Evolutionary conservation across 306 rosid genomes (phyloP), one percentile per base, ranked within the genome.

Genomic region (Dryas alaskensis): DNA sequence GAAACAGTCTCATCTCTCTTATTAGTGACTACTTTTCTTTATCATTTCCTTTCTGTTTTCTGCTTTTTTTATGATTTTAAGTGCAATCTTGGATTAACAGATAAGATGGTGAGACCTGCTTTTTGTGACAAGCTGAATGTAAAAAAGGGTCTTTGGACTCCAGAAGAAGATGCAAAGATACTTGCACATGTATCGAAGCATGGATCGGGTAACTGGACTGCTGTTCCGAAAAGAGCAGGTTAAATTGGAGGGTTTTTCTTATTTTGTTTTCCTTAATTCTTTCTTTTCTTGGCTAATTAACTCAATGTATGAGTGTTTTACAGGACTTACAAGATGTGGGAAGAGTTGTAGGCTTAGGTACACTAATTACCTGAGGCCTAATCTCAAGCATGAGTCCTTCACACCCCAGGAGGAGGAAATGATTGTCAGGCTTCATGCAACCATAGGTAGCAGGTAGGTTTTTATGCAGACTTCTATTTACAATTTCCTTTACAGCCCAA

Each of bases 391-490:
- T 43, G 90, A 92, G 51, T 84, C 78, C 76, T 92, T 94, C 84
- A 83, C 96, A 53, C 79, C 86, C 17, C 86, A 94, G 79, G 98
- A 94, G 75, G 98, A 94, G 76, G 96, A 94, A 65, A 65, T 91
- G 62, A 88, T 91, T 58, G 80, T 94, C 46, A 91, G 81, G 86
- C 98, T 94, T 83, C 98, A 94, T 27, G 88, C 97, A 74, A 92
- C 98, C 82, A 91, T 94, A 17, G 98, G 98, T 43, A 94, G 98
- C 96, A 91, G 98, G 98, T 90, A 65, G 63, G 7, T 54, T 54
- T 47, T 44, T 8, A 42, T 43, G 39, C 39, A 64, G 22, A 17
- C 40, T 27, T 60, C 13, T 48, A 48, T 8, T 8, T 48, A 48
- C 10, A 48, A 48, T 48, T 48, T 10, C 14, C 11, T 48, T 48